These are phyloP conservation scores for Calonectria pauciramosa DNA, from an alignment of 2,329 filamentous ascomycete species.

Conservation along the genomic window DNA sequence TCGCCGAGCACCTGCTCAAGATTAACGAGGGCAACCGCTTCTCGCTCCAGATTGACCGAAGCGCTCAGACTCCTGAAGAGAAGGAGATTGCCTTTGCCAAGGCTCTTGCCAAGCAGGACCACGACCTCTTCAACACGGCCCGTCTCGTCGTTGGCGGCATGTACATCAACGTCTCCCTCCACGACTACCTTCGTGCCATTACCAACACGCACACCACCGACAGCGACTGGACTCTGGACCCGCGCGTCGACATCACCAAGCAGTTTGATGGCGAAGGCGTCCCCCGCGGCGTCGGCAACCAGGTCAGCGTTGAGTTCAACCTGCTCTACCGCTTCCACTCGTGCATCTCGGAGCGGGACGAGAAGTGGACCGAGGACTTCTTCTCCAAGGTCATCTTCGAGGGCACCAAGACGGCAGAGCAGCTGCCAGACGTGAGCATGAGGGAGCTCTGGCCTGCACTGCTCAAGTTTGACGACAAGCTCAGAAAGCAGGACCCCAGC, in stretches of 20 bases:
- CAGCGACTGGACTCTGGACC: slow-evolving; percentile 74
- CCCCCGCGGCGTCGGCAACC: slow-evolving; percentile 72
- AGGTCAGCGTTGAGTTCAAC: slow-evolving; percentile 78
- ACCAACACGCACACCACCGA: slow-evolving; percentile 71
- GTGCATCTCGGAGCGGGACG: slow-evolving; percentile 70
- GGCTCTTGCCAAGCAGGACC: slow-evolving; percentile 59
- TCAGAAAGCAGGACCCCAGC: slow-evolving; percentile 53
- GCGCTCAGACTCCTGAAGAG: slow-evolving; percentile 36
- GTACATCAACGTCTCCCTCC: slow-evolving; percentile 68
- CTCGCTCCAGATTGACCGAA: slow-evolving; percentile 21
- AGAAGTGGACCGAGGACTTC: slow-evolving; percentile 71
- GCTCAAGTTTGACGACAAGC: slow-evolving; percentile 30
- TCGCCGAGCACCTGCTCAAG: slow-evolving; percentile 70
- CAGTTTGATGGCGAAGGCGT: slow-evolving; percentile 60
- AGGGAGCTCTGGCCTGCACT: slow-evolving; percentile 38
- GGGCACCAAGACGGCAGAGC: slow-evolving; percentile 47
- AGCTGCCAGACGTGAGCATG: slow-evolving; percentile 53
- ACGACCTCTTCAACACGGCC: slow-evolving; percentile 70
- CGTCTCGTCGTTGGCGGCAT: slow-evolving; percentile 67
- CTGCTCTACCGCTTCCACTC: slow-evolving; percentile 77
- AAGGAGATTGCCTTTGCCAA: slow-evolving; percentile 36
- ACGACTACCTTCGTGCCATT: slow-evolving; percentile 74
- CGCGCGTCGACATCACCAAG: slow-evolving; percentile 65
- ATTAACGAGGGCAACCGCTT: slow-evolving; percentile 79
- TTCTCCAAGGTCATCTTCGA: slow-evolving; percentile 51